A percentile compares a stretch with the other conserved stretches of the same genome.
phyloP scores from a whole-genome alignment of 768 basidiomycete genomes.

The Psilocybe tampanensis region DNA sequence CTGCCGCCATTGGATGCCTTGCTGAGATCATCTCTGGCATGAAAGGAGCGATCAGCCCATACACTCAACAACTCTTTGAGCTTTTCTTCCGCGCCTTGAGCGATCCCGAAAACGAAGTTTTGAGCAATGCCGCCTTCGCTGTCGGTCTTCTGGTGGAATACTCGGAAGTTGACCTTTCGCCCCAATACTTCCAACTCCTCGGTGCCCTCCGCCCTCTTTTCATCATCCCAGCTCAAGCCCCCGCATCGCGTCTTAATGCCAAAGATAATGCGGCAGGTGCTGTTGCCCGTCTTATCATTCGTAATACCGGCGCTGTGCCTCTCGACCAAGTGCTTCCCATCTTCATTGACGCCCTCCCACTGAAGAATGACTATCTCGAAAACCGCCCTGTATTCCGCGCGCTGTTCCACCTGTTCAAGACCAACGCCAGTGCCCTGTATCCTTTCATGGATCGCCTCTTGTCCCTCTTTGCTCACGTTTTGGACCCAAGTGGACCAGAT shows the following conservation, averaged over 20 bases:
- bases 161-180: conserved; percentile 76
- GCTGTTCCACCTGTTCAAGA: conserved; percentile 85
- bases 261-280: conserved; percentile 98
- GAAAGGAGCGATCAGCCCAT: conserved; percentile 83
- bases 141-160: conserved; percentile 90
- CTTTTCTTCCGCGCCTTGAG: conserved; percentile 83
- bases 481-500: conserved; percentile 74
- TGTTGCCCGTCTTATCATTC: conserved; percentile 83
- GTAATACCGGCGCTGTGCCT: conserved; percentile 78
- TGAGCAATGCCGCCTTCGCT: conserved; percentile 96
- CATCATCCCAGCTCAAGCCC: conserved; percentile 58
- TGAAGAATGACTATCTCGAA: conserved; percentile 88
- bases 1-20: conserved; percentile 89
- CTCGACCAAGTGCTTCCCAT: conserved; percentile 90
- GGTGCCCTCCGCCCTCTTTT: conserved; percentile 83
- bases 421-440: conserved; percentile 67
- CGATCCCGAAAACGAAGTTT: conserved; percentile 90
- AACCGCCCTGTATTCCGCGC: conserved; percentile 89
- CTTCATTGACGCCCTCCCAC: conserved; percentile 79
- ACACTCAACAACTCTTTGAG: conserved; percentile 78
- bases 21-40: conserved; percentile 96
- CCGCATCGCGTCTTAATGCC: conserved; percentile 75
- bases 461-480: conserved; percentile 75
- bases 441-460: conserved; percentile 82
- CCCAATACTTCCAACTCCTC: conserved; percentile 81